Base-by-base conservation (phyloP, 306 rosid species). In the Quercus alba region DNA sequence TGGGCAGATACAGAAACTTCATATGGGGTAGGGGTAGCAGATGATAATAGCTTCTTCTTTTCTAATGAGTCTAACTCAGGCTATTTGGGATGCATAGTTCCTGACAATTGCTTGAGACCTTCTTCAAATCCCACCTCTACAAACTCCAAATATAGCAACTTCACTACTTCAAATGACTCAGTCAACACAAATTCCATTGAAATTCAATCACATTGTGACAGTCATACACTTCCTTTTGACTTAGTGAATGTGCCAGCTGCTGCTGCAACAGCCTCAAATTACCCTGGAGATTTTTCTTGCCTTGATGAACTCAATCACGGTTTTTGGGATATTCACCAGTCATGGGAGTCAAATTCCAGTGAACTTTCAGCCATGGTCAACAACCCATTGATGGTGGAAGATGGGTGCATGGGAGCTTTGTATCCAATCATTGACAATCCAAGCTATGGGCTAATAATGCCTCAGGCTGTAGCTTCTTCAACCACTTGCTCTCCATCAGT, bases 11-110 rank as follows among this genome's bases (percentile, higher is more conserved):
- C 38, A 72, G 83, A 78, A 76, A 66, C 82, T 80, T 44, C 89
- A 55, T 4, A 70, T 79, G 85, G 63, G 19, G 78, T 81, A 61
- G 74, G 81, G 30, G 44, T 76, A 75, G 64, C 77, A 73, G 80
- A 72, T 72, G 72, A 84, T 72, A 84, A 89, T 2, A 61, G 62
- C 61, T 89, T 90, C 87, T 93, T 90, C 78, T 91, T 90, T 82
- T 81, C 93, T 20, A 80, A 28, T 72, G 85, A 85, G 80, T 82
- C 79, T 17, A 96, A 93, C 89, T 91, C 97, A 2, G 99, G 99
- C 44, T 96, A 96, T 75, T 87, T 96, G 82, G 94, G 92, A 78
- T 96, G 97, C 89, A 92, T 96, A 13, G 99, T 96, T 70, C 98
- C 99, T 84, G 98, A 91, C 73, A 88, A 85, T 57, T 96, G 98